These are phyloP conservation scores for Ilyonectria robusta DNA, from an alignment of 2,329 filamentous ascomycete species.

Conservation along the genomic window DNA sequence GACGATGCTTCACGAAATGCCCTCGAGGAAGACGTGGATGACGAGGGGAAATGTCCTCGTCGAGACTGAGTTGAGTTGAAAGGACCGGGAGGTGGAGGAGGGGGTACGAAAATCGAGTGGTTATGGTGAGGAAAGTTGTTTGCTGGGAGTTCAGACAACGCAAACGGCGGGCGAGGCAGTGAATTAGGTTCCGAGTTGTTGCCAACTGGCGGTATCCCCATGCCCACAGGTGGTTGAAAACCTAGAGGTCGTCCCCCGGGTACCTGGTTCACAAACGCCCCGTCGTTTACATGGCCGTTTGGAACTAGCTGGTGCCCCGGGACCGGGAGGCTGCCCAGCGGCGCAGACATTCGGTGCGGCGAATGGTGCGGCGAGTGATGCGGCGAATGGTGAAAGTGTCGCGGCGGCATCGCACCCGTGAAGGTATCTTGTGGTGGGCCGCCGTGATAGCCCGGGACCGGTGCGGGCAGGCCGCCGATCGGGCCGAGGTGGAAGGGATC, in stretches of 20 bases:
- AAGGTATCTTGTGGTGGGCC: constrained; percentile 31
- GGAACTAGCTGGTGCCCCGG: constrained; percentile 3
- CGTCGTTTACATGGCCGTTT: constrained; percentile 33
- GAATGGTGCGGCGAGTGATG: constrained; percentile 25
- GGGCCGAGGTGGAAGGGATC: constrained; percentile 41
- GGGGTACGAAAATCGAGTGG: constrained; percentile 35
- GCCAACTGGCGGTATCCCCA: constrained; percentile 34
- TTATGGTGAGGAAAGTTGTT: constrained; percentile 39
- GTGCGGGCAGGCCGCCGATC: constrained; percentile 42
- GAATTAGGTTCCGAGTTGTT: constrained; percentile 41
- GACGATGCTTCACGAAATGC: constrained; percentile 37
- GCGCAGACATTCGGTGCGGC: constrained; percentile 14
- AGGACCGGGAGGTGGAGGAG: constrained; percentile 37
- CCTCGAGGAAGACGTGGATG: constrained; percentile 37
- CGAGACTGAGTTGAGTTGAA: constrained; percentile 35
- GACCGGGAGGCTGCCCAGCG: not conserved
- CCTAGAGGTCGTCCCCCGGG: constrained; percentile 34
- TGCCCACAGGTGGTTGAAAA: constrained; percentile 37
- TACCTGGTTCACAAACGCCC: constrained; percentile 42
- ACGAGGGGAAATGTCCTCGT: constrained; percentile 33
- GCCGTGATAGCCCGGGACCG: constrained; percentile 38
- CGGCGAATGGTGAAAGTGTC: constrained; percentile 30
- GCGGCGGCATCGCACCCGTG: constrained; percentile 32
- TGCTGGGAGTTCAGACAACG: constrained; percentile 34
- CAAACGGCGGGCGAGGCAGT: constrained; percentile 39